These are phyloP conservation scores for Jatropha multifida DNA, from an alignment of 441 rosid genomes.

Conservation along the genomic window DNA sequence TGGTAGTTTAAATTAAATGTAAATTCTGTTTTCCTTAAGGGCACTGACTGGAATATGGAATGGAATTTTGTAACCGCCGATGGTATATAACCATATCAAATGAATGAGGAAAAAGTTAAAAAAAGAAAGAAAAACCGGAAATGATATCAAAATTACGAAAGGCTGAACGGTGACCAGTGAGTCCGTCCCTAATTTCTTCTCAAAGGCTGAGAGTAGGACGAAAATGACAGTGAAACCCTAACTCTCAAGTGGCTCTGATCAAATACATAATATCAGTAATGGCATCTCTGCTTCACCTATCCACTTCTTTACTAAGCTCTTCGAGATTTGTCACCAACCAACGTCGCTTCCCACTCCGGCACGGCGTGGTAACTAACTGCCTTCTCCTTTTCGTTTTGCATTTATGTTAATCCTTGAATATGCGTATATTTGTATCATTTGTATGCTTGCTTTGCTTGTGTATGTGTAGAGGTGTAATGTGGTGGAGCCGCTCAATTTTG, in stretches of 20 bases:
- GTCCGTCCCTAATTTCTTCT: too few species aligned
- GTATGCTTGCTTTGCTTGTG: neutral
- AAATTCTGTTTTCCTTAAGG: too few species aligned
- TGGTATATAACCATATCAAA: too few species aligned
- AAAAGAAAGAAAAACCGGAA: too few species aligned
- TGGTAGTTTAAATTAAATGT: too few species aligned
- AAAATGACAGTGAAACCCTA: slow-evolving; percentile 1
- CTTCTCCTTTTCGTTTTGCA: neutral
- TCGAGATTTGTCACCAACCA: slow-evolving; percentile 22
- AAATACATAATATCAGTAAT: slow-evolving; percentile 17
- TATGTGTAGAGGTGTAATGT: slow-evolving; percentile 58
- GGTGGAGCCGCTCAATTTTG: slow-evolving; percentile 64
- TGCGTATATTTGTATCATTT: neutral
- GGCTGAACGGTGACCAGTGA: too few species aligned
- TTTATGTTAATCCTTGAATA: neutral
- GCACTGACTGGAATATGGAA: too few species aligned
- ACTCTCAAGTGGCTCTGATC: neutral
- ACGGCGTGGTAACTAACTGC: slow-evolving; percentile 23
- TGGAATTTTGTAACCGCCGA: too few species aligned
- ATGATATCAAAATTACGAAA: too few species aligned
- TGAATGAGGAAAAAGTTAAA: too few species aligned
- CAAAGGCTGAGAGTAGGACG: too few species aligned
- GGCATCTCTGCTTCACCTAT: slow-evolving; percentile 47
- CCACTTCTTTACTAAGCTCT: slow-evolving; percentile 25
- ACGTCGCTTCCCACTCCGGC: slow-evolving; percentile 25